Conservation (phyloP, 1,284 basidiomycete species). For the Caloboletus firmus region DNA sequence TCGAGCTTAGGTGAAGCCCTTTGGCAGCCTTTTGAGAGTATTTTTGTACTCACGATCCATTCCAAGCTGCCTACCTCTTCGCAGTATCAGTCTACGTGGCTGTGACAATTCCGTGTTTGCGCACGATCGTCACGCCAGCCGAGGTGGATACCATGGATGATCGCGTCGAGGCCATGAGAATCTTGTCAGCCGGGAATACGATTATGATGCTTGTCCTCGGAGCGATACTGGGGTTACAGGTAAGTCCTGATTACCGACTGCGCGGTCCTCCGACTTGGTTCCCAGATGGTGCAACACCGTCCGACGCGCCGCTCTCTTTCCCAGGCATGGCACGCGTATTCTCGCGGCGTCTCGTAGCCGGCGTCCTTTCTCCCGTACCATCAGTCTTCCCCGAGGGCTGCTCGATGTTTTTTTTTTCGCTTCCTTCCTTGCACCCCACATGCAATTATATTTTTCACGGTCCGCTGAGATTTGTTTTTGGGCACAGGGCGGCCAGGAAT, state of each 20-base stretch:
- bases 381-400: constrained; percentile 1
- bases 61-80: constrained; percentile 70
- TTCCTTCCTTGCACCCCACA: constrained; percentile 11
- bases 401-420: constrained; percentile 1
- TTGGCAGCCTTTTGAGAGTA: not conserved
- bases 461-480: constrained; percentile 25
- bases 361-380: not conserved
- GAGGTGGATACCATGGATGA: constrained; percentile 61
- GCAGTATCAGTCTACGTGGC: constrained; percentile 76
- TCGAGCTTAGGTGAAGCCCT: constrained; percentile 65
- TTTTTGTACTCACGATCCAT: constrained; percentile 12
- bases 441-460: constrained; percentile 14
- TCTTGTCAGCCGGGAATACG: constrained; percentile 82
- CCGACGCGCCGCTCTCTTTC: constrained; percentile 5
- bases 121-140: constrained; percentile 64
- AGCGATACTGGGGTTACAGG: constrained; percentile 70
- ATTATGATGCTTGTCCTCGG: constrained; percentile 71
- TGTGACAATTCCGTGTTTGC: constrained; percentile 74
- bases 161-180: constrained; percentile 72
- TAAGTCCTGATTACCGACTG: constrained; percentile 36
- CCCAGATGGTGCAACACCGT: constrained; percentile 1
- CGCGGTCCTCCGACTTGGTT: not conserved
- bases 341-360: constrained; percentile 20
- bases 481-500: constrained; percentile 81
- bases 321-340: constrained; percentile 3